A percentile compares a stretch with the other conserved stretches of the same genome.
These are phyloP conservation scores for Hygrophoropsis aurantiaca DNA, from an alignment of 768 basidiomycete species.

Conservation along the genomic window DNA sequence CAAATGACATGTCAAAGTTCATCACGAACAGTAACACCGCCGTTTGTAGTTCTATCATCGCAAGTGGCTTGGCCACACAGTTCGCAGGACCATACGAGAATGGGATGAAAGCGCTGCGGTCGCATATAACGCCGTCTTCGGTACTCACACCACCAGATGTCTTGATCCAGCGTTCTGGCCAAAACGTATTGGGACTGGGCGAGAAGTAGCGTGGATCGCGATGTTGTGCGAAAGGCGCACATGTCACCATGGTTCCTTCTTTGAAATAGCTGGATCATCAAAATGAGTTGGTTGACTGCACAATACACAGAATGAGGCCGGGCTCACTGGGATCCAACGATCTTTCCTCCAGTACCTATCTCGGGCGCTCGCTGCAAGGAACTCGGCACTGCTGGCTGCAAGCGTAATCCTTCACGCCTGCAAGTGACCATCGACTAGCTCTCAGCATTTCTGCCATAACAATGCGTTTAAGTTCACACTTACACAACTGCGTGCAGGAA, in stretches of 20 bases:
- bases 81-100: constrained; percentile 44
- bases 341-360: constrained; percentile 22
- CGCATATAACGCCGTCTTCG: constrained; percentile 3
- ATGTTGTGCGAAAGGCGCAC: constrained; percentile 23
- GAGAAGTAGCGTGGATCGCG: constrained; percentile 42
- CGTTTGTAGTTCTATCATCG: constrained; percentile 23
- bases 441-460: too few relatives aligned
- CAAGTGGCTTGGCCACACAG: constrained; percentile 46
- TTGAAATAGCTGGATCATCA: too few relatives aligned
- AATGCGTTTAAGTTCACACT: constrained; percentile 6
- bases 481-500: constrained; percentile 35
- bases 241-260: too few relatives aligned
- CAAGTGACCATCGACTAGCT: not conserved
- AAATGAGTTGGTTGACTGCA: not conserved
- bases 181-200: constrained; percentile 33
- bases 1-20: too few relatives aligned
- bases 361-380: constrained; percentile 34
- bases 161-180: constrained; percentile 37
- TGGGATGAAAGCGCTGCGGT: constrained; percentile 32
- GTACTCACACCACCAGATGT: constrained; percentile 1
- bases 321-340: constrained; percentile 27
- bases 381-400: constrained; percentile 38
- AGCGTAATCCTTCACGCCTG: constrained; percentile 43
- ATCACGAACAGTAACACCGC: too few relatives aligned
- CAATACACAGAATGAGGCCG: not conserved